Evolutionary conservation across 768 basidiomycete species (phyloP).

Genomic region (Mrakia frigida): DNA sequence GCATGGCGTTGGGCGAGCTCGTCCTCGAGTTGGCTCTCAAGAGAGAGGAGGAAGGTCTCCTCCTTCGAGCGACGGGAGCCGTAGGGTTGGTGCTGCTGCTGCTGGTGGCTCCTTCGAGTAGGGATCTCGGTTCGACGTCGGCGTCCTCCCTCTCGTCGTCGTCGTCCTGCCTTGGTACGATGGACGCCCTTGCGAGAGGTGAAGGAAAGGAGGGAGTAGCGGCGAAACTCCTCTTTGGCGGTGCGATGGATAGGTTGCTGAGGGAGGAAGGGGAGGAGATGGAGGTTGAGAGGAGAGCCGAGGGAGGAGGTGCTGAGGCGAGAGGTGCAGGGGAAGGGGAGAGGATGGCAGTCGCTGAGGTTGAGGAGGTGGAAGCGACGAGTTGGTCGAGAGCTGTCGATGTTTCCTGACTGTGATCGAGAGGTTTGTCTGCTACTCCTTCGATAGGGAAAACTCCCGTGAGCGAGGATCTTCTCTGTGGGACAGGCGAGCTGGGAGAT

Average conservation of each 20-base stretch:
- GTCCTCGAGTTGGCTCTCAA: constrained; percentile 16
- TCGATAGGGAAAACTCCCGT: constrained; percentile 11
- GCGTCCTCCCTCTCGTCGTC: constrained; percentile 29
- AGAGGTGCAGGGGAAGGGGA: background rate
- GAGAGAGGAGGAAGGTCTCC: background rate
- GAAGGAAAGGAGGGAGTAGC: constrained; percentile 30
- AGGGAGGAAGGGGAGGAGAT: background rate
- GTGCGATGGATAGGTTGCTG: constrained; percentile 25
- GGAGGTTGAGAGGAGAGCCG: background rate
- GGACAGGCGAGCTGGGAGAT: constrained; percentile 3
- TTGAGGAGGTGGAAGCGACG: background rate
- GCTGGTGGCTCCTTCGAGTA: background rate
- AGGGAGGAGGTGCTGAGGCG: background rate
- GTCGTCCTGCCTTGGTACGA: constrained; percentile 24
- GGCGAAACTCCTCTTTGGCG: constrained; percentile 28
- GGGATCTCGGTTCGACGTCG: constrained; percentile 24
- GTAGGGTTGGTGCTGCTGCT: background rate
- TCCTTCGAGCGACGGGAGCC: constrained; percentile 3
- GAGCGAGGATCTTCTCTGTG: background rate
- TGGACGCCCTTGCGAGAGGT: constrained; percentile 30
- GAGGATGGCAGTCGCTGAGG: background rate
- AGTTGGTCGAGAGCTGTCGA: constrained; percentile 18
- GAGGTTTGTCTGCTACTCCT: background rate
- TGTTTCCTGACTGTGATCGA: constrained; percentile 10
- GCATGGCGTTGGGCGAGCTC: constrained; percentile 13